A percentile compares a stretch with the other conserved stretches of the same genome.
phyloP scores from a whole-genome alignment of 768 basidiomycete genomes.

The Hydnum rufescens region DNA sequence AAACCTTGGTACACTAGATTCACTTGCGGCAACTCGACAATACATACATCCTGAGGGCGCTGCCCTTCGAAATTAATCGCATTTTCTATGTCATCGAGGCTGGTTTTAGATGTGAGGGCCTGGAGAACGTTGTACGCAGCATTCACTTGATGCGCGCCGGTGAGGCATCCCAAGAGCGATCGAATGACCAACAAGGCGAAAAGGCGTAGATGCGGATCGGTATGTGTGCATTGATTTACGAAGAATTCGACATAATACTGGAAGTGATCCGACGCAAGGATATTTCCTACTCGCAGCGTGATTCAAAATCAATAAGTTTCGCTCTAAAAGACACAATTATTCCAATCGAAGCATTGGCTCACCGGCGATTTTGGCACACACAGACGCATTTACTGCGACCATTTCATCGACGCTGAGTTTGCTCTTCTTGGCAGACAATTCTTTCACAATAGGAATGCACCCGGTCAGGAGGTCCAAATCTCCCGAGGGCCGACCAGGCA shows the following conservation, averaged over 20 bases:
- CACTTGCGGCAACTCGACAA: no score
- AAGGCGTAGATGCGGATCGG: conserved; percentile 27
- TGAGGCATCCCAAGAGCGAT: conserved; percentile 34
- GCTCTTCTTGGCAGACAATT: not conserved
- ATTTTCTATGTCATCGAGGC: not conserved
- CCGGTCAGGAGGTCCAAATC: conserved; percentile 8
- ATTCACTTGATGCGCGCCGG: conserved; percentile 38
- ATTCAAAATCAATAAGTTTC: not conserved
- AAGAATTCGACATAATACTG: conserved; percentile 20
- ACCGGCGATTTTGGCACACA: conserved; percentile 53
- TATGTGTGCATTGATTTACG: conserved; percentile 32
- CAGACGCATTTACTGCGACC: conserved; percentile 30
- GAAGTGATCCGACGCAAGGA: conserved; percentile 31
- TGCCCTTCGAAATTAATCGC: no score
- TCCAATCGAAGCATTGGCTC: conserved; percentile 8
- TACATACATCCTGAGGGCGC: not conserved
- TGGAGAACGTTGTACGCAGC: conserved; percentile 30
- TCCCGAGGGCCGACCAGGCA: no score
- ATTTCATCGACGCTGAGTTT: conserved; percentile 18
- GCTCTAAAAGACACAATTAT: not conserved
- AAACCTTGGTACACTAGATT: no score
- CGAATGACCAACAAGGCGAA: conserved; percentile 44
- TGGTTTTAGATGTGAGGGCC: not conserved
- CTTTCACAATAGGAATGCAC: conserved; percentile 11
- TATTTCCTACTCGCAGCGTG: conserved; percentile 31